Percentiles rank a stretch among this genome's conserved stretches.
Evolutionary conservation across 495 filamentous ascomycete species (phyloP).

Genomic region (Penicillium macrosclerotiorum): DNA sequence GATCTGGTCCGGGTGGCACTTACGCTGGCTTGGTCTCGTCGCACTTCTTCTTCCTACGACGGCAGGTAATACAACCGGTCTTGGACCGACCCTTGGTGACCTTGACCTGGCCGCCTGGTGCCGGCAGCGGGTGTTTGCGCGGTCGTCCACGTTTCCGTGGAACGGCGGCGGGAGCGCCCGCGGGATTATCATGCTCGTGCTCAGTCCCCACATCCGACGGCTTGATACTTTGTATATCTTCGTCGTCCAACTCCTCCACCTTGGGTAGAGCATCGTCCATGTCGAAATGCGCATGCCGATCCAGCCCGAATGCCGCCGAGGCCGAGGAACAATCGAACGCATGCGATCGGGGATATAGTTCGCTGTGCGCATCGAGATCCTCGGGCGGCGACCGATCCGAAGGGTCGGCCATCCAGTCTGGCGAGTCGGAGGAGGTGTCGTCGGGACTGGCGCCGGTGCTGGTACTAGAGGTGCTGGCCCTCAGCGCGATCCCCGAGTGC

Average conservation of each 20-base stretch:
- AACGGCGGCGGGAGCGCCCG: constrained; percentile 38
- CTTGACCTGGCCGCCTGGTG: constrained; percentile 58
- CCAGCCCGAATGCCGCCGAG: constrained; percentile 11
- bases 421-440: constrained; percentile 37
- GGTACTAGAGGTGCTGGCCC: constrained; percentile 35
- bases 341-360: constrained; percentile 19
- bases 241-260: constrained; percentile 46
- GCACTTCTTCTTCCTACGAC: constrained; percentile 94
- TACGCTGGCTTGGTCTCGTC: constrained; percentile 87
- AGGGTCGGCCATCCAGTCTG: constrained; percentile 32
- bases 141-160: constrained; percentile 71
- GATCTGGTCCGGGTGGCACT: constrained; percentile 8
- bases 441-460: constrained; percentile 36
- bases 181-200: constrained; percentile 9
- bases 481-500: constrained; percentile 23
- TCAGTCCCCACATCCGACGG: constrained; percentile 28
- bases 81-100: constrained; percentile 86
- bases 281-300: constrained; percentile 16
- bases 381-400: constrained; percentile 23
- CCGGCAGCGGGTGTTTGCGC: constrained; percentile 72
- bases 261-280: constrained; percentile 35
- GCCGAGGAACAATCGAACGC: neutral
- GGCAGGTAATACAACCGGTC: constrained; percentile 90
- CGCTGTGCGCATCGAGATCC: constrained; percentile 24
- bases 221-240: constrained; percentile 39